A percentile compares a stretch with the other conserved stretches of the same genome.
These are phyloP conservation scores for Trichoderma guizhouense DNA, from an alignment of 2,329 filamentous ascomycete species.

Conservation along the genomic window DNA sequence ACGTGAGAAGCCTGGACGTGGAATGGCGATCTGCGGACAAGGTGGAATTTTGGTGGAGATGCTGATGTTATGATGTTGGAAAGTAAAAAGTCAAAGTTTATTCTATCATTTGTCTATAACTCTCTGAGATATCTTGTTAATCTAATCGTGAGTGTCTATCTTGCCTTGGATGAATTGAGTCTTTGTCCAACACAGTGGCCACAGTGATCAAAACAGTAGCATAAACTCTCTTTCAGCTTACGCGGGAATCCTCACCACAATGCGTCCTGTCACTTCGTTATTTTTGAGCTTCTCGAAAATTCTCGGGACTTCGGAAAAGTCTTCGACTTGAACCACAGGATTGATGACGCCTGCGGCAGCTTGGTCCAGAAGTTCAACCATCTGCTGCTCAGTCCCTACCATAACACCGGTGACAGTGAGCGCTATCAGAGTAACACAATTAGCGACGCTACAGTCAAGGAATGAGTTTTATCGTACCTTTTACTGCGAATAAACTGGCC, in stretches of 20 bases:
- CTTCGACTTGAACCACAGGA: background rate
- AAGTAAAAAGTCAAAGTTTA: background rate
- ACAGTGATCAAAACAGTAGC: background rate
- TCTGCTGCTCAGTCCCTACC: conserved; percentile 20
- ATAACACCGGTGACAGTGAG: conserved; percentile 20
- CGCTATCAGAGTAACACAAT: background rate
- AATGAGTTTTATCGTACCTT: background rate
- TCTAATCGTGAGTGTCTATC: background rate
- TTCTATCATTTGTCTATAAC: background rate
- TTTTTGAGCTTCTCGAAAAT: conserved; percentile 1
- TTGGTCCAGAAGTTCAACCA: conserved; percentile 18
- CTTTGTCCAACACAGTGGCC: background rate
- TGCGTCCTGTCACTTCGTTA: background rate
- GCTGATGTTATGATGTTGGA: background rate
- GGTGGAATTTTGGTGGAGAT: conserved; percentile 11
- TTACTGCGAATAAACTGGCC: conserved; percentile 24
- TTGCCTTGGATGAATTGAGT: background rate
- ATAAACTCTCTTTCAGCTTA: background rate
- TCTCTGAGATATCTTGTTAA: background rate
- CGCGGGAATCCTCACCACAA: conserved; percentile 12
- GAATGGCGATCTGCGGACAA: conserved; percentile 1
- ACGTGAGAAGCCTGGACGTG: background rate
- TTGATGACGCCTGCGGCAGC: background rate
- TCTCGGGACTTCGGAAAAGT: background rate
- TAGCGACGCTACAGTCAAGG: background rate